These are phyloP conservation scores for Colletotrichum tanaceti DNA, from an alignment of 2,329 filamentous ascomycete species.

Conservation along the genomic window DNA sequence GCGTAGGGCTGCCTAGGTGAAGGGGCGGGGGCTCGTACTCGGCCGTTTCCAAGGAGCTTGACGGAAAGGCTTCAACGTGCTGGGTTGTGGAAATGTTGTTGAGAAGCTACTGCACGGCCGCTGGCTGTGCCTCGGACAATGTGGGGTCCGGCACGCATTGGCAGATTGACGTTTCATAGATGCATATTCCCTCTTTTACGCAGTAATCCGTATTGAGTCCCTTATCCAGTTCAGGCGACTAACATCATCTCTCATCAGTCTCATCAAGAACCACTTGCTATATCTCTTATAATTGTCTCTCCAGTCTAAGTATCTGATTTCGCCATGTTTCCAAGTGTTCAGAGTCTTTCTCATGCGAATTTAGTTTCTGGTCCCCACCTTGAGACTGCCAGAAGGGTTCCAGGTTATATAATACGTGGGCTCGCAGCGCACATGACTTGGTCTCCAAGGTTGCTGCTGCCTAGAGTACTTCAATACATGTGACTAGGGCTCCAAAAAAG, in stretches of 20 bases:
- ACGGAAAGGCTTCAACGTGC: constrained; percentile 19
- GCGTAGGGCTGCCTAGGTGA: constrained; percentile 14
- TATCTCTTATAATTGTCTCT: not conserved
- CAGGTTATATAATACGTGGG: not conserved
- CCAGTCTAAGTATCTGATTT: too few relatives aligned
- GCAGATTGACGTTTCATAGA: not conserved
- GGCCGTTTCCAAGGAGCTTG: constrained; percentile 16
- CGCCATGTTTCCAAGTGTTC: not conserved
- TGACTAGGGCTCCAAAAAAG: not conserved
- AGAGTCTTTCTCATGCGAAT: not conserved
- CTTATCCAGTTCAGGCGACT: not conserved
- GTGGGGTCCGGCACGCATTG: not conserved
- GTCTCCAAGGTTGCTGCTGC: not conserved
- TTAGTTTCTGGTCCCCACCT: not conserved
- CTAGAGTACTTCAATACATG: not conserved
- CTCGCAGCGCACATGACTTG: not conserved
- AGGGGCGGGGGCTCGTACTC: constrained; percentile 3
- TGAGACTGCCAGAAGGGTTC: not conserved
- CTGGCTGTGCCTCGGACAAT: constrained; percentile 19
- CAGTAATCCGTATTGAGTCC: not conserved
- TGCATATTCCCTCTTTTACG: constrained; percentile 7
- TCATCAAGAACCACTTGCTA: too few relatives aligned
- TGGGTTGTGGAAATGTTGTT: constrained; percentile 27
- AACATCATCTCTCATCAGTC: constrained; percentile 1
- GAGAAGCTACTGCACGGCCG: constrained; percentile 37